Evolutionary conservation across 495 filamentous ascomycete species (phyloP).

Genomic region (Venustampulla echinocandica): DNA sequence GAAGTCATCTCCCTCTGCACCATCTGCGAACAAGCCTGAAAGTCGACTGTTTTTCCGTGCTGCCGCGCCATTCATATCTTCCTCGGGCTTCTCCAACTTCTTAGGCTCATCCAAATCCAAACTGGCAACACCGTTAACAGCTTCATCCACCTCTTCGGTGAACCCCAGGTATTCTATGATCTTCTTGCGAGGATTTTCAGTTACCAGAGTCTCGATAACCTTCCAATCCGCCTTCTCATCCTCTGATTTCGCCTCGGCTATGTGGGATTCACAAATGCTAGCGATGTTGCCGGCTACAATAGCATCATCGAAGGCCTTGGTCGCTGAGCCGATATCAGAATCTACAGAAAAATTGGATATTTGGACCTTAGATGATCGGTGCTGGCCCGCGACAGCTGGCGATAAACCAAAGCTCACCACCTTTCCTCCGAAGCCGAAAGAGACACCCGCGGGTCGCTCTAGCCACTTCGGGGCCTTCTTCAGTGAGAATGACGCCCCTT

Average conservation of each 20-base stretch:
- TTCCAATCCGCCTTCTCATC: slow-evolving; percentile 94
- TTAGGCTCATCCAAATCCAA: slow-evolving; percentile 29
- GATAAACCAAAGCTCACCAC: slow-evolving; percentile 63
- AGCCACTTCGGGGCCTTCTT: slow-evolving; percentile 85
- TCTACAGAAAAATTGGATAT: slow-evolving; percentile 87
- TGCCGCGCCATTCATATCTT: slow-evolving; percentile 27
- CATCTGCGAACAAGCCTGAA: slow-evolving; percentile 75
- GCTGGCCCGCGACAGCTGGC: slow-evolving; percentile 47
- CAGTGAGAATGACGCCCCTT: slow-evolving; percentile 80
- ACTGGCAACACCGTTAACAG: slow-evolving; percentile 32
- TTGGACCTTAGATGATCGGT: slow-evolving; percentile 63
- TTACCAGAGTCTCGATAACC: slow-evolving; percentile 81
- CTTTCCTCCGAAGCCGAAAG: slow-evolving; percentile 95
- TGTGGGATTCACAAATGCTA: slow-evolving; percentile 73
- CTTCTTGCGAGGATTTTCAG: slow-evolving; percentile 68
- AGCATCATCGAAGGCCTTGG: slow-evolving; percentile 77
- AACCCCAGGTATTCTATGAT: slow-evolving; percentile 87
- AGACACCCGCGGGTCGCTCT: slow-evolving; percentile 73
- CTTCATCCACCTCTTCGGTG: slow-evolving; percentile 45
- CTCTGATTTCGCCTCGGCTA: slow-evolving; percentile 62
- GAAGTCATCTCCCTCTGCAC: slow-evolving; percentile 67
- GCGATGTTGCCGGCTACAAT: slow-evolving; percentile 68
- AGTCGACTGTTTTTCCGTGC: slow-evolving; percentile 32
- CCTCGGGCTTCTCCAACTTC: slow-evolving; percentile 4
- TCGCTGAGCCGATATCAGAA: slow-evolving; percentile 71